Conservation (phyloP, 371 early-diverging fungal species). For the Syncephalastrum racemosum region DNA sequence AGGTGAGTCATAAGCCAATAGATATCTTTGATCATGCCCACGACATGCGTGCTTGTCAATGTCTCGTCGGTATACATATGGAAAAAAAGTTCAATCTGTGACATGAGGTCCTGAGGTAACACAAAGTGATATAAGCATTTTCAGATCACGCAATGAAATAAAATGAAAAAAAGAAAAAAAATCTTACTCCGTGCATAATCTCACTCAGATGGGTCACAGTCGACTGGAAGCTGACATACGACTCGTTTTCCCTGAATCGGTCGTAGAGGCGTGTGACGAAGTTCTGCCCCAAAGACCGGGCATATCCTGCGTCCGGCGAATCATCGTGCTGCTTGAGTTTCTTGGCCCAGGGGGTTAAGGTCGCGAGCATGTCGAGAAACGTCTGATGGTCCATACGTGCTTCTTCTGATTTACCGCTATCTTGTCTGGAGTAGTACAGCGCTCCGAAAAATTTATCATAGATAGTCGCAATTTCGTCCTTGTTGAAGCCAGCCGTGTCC, state of each 20-base stretch:
- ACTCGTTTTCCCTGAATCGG: too few relatives aligned
- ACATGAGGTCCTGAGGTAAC: conserved; percentile 63
- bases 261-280: conserved; percentile 55
- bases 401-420: conserved; percentile 19
- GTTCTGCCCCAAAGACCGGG: conserved; percentile 20
- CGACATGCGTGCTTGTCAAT: conserved; percentile 73
- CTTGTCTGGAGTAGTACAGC: conserved; percentile 67
- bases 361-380: conserved; percentile 44
- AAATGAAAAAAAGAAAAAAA: background rate
- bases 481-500: conserved; percentile 73
- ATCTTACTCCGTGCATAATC: conserved; percentile 65
- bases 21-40: conserved; percentile 79
- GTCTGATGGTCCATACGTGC: conserved; percentile 63
- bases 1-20: conserved; percentile 58
- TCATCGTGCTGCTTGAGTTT: conserved; percentile 6
- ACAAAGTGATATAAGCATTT: background rate
- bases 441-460: conserved; percentile 90
- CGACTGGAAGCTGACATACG: conserved; percentile 69
- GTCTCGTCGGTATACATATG: conserved; percentile 69
- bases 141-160: background rate
- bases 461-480: conserved; percentile 81
- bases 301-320: conserved; percentile 12
- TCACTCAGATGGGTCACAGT: conserved; percentile 74
- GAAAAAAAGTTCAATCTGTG: conserved; percentile 79
- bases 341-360: conserved; percentile 33